Evolutionary conservation across 331 rosid species (phyloP), one percentile per base, ranked within the genome.

Genomic region (Stylosanthes scabra): DNA sequence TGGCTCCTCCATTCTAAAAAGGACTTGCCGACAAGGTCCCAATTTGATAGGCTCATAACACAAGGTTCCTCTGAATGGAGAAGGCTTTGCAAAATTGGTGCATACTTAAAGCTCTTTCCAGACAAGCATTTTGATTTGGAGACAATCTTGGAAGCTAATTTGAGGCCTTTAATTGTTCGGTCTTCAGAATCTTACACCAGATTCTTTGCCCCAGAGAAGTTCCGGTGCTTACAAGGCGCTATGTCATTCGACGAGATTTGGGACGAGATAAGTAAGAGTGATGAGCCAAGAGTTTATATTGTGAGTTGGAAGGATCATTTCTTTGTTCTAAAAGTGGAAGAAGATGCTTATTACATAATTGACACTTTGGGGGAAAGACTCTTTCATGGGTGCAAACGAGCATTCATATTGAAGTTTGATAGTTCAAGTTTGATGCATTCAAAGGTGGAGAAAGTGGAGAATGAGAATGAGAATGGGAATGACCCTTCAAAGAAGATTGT

Each of bases 361-460:
- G 96, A 88, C 65, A 81, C 93, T 0, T 42, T 83, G 31, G 96
- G 93, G 0, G 83, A 78, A 79, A 66, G 93, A 68, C 85, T 90
- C 5, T 81, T 63, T 58, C 88, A 84, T 31, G 87, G 86, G 8
- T 90, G 96, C 72, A 28, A 55, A 20, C 58, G 72, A 68, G 91
- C 90, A 39, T 90, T 74, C 81, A 80, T 88, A 9, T 42, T 88
- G 63, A 84, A 76, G 86, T 90, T 90, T 11, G 86, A 86, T 40
- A 31, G 71, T 39, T 84, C 86, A 0, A 88, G 91, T 69, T 42
- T 76, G 54, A 47, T 86, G 81, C 77, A 70, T 62, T 63, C 42
- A 55, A 75, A 42, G 42, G 52, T 20, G 2, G 60, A 62, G 56
- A 52, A 67, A 55, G 34, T 54, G 46, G 58, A 15, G 11, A 79